Evolutionary conservation across 805 yeast genomes (phyloP).

Genomic region (Candida hungchunana): DNA sequence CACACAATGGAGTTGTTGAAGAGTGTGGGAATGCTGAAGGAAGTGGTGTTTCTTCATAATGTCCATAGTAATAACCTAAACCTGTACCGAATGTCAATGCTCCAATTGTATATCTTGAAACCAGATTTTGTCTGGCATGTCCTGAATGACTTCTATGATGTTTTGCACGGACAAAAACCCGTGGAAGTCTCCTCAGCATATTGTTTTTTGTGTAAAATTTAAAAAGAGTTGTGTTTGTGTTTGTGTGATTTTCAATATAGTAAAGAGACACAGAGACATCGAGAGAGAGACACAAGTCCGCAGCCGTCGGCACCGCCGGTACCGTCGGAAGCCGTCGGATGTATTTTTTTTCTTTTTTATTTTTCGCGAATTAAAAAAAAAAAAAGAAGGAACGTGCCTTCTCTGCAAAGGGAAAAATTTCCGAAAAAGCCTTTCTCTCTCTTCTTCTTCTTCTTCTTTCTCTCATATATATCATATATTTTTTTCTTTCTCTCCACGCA

Average conservation of each 20-base stretch:
- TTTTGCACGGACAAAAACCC: not conserved
- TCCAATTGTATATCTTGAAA: slow-evolving; percentile 4
- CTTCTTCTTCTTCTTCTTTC: not conserved
- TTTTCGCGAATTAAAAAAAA: no score
- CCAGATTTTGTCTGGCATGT: not conserved
- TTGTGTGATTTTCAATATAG: no score
- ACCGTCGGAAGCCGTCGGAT: no score
- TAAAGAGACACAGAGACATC: no score
- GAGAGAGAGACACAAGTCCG: no score
- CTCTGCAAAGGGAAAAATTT: no score
- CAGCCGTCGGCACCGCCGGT: no score
- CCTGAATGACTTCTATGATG: slow-evolving; percentile 4
- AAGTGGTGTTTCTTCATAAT: slow-evolving; percentile 12
- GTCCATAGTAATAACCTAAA: slow-evolving; percentile 16
- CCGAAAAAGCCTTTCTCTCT: not conserved
- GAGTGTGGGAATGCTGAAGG: slow-evolving; percentile 16
- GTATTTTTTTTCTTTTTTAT: no score
- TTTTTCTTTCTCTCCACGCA: not conserved
- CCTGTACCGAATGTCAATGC: slow-evolving; percentile 10
- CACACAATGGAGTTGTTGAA: slow-evolving; percentile 19
- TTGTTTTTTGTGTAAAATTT: no score
- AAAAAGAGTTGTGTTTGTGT: no score
- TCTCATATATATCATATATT: not conserved
- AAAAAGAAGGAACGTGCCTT: slow-evolving; percentile 2
- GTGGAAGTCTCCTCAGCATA: no score